phyloP scores from a whole-genome alignment of 176 grass and related monocot genomes.

The Oryza brachyantha region DNA sequence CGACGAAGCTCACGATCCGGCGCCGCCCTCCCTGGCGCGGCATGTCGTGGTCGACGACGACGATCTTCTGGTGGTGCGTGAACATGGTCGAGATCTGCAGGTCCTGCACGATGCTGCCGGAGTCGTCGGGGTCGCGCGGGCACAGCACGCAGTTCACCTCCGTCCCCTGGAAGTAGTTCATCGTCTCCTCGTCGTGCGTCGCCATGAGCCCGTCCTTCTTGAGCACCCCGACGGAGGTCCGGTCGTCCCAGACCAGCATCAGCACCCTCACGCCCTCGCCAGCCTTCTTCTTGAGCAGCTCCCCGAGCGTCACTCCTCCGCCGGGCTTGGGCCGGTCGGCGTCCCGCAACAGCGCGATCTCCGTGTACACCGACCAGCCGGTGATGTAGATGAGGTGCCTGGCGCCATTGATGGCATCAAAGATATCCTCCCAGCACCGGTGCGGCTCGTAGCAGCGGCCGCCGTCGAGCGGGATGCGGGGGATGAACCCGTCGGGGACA shows the following conservation, averaged over 20 bases:
- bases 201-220: conserved; percentile 66
- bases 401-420: conserved; percentile 46
- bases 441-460: conserved; percentile 46
- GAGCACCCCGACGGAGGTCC: conserved; percentile 41
- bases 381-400: conserved; percentile 54
- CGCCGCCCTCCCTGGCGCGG: not conserved
- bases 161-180: conserved; percentile 46
- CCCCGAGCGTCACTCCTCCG: conserved; percentile 39
- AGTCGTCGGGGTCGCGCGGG: conserved; percentile 54
- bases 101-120: conserved; percentile 63
- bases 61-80: conserved; percentile 69
- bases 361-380: conserved; percentile 61
- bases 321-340: conserved; percentile 31
- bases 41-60: conserved; percentile 63
- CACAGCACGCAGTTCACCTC: conserved; percentile 59
- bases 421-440: conserved; percentile 68
- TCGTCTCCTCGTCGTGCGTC: conserved; percentile 60
- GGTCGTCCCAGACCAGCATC: conserved; percentile 61
- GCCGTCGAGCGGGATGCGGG: conserved; percentile 48
- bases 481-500: conserved; percentile 47
- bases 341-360: conserved; percentile 50
- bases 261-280: conserved; percentile 52
- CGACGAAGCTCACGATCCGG: conserved; percentile 56
- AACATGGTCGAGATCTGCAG: conserved; percentile 66
- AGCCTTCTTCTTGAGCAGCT: conserved; percentile 64